phyloP scores from a whole-genome alignment of 495 filamentous ascomycete genomes.

The Lasiosphaeria miniovina region DNA sequence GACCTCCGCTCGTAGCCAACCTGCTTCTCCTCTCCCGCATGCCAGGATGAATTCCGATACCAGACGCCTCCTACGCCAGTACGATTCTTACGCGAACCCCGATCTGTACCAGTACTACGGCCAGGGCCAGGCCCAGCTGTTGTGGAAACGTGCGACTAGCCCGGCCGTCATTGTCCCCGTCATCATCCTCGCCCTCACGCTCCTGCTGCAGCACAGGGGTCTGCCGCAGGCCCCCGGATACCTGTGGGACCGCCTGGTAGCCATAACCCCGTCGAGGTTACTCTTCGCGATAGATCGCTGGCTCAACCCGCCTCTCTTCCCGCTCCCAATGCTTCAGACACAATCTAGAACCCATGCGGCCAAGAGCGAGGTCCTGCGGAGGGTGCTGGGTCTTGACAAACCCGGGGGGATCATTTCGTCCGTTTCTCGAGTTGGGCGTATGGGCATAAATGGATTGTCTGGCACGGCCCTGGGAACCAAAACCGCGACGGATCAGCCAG shows the following conservation, averaged over 20 bases:
- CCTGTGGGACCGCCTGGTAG: slow-evolving; percentile 64
- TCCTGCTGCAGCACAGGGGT: slow-evolving; percentile 31
- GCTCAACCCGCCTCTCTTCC: slow-evolving; percentile 36
- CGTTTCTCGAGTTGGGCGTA: slow-evolving; percentile 37
- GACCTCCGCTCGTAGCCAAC: too few relatives aligned
- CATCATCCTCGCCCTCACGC: slow-evolving; percentile 37
- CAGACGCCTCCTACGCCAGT: slow-evolving; percentile 25
- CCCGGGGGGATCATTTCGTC: slow-evolving; percentile 35
- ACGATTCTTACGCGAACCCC: slow-evolving; percentile 23
- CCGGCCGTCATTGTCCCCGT: slow-evolving; percentile 37
- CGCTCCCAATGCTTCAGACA: slow-evolving; percentile 22
- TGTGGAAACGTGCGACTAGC: slow-evolving; percentile 31
- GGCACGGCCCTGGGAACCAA: slow-evolving; percentile 41
- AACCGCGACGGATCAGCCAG: slow-evolving; percentile 46
- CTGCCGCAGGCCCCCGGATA: slow-evolving; percentile 32
- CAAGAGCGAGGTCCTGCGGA: slow-evolving; percentile 67
- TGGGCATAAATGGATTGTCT: slow-evolving; percentile 50
- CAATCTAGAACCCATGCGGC: slow-evolving; percentile 41
- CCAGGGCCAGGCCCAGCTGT: background rate
- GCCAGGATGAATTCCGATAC: slow-evolving; percentile 28
- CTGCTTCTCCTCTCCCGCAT: background rate
- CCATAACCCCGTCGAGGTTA: slow-evolving; percentile 56
- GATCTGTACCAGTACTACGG: slow-evolving; percentile 19
- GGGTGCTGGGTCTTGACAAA: slow-evolving; percentile 63
- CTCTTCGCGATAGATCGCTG: slow-evolving; percentile 57